Evolutionary conservation across 306 rosid genomes (phyloP), one percentile per base, ranked within the genome.

Genomic region (Dalbergia cochinchinensis): DNA sequence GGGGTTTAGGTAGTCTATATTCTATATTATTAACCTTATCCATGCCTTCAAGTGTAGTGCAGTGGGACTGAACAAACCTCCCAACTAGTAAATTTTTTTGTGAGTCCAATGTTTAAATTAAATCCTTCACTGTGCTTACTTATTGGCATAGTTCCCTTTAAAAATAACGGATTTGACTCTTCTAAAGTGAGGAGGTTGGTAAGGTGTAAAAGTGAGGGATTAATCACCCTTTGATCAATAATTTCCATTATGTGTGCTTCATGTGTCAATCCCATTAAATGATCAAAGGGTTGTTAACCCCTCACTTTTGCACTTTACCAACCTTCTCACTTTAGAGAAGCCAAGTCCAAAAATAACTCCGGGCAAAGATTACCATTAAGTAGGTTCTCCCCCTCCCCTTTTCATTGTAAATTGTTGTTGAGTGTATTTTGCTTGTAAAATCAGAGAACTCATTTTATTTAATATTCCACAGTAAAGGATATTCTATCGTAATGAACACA

Each of bases 401-500:
- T 15, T 16, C 31, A 8, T 37, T 37, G 18, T 68, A 26, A 16
- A 53, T 37, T 22, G n/a, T 8, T 51, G 13, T 47, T 35, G 15
- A 62, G 53, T 16, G 8, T 34, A 47, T 34, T 39, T 65, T 71
- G 9, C 48, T 18, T 37, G 8, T 66, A 60, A 74, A 37, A n/a
- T 53, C 11, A 53, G 53, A 53, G 42, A 37, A 64, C 34, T 84
- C 66, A 59, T 35, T 70, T 69, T 19, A 48, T 34, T 76, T 14
- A 57, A 71, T 71, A 14, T 60, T 35, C 60, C 42, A 11, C 91
- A 96, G 99, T 89, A 93, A 83, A 86, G 95, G 98, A 50, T 96
- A 90, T 78, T 80, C 97, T 64, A 90, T 96, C 48, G 84, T 96
- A 67, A 96, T 96, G 88, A 96, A 96, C 88, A 96, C 99, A 31